A percentile compares a stretch with the other conserved stretches of the same genome.
Conservation (phyloP, 495 filamentous ascomycete species). For the Clavariopsis aquatica region DNA sequence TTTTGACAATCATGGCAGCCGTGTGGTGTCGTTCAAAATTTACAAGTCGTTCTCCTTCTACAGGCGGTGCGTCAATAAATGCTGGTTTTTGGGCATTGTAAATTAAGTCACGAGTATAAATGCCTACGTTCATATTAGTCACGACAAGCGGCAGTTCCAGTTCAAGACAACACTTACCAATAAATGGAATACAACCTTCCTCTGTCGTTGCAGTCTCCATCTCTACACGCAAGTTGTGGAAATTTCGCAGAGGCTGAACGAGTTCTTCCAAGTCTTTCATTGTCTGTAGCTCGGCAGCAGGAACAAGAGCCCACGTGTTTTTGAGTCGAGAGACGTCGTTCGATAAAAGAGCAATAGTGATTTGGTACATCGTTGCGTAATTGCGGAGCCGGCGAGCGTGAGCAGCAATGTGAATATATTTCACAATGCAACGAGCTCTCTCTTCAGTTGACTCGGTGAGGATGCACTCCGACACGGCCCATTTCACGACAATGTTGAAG, state of each 20-base stretch:
- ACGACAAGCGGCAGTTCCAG: not conserved
- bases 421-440: slow-evolving; percentile 78
- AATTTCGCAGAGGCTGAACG: slow-evolving; percentile 86
- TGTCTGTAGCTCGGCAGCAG: slow-evolving; percentile 65
- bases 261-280: slow-evolving; percentile 80
- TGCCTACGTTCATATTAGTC: slow-evolving; percentile 47
- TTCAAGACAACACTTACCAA: slow-evolving; percentile 59
- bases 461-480: slow-evolving; percentile 89
- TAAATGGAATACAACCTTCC: slow-evolving; percentile 93
- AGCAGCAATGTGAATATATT: slow-evolving; percentile 87
- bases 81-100: slow-evolving; percentile 89
- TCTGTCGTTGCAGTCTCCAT: slow-evolving; percentile 81
- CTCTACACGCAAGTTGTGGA: slow-evolving; percentile 81
- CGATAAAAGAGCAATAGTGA: slow-evolving; percentile 86
- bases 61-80: slow-evolving; percentile 64
- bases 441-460: slow-evolving; percentile 81
- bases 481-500: slow-evolving; percentile 97
- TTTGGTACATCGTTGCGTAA: slow-evolving; percentile 94
- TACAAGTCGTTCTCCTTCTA: slow-evolving; percentile 71
- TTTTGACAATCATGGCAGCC: slow-evolving; percentile 90
- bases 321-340: slow-evolving; percentile 75
- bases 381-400: slow-evolving; percentile 86
- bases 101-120: slow-evolving; percentile 95
- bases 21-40: slow-evolving; percentile 96
- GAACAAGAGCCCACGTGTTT: slow-evolving; percentile 80